Base-by-base conservation (phyloP, 1,284 basidiomycete species). In the Kwoniella shivajii region DNA sequence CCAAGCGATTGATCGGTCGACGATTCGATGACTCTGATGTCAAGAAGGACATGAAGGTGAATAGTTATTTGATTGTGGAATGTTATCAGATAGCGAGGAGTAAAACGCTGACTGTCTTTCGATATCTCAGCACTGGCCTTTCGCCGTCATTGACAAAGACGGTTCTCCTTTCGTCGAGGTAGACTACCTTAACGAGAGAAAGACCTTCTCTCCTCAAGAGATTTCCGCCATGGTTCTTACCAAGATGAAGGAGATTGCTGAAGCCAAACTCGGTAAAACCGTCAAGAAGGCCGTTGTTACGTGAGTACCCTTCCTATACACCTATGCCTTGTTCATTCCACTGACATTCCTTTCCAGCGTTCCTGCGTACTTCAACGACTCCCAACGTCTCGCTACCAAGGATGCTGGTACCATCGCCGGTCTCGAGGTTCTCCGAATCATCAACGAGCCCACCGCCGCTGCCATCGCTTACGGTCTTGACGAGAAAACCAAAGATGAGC, bases 161-260 rank as follows among this genome's bases (percentile, higher is more conserved):
- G 83, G 83, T 63, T 81, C 81, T 53, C 83, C 83, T 58, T 80
- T 80, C 78, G 80, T 84, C 67, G 69, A 82, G 78, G 84, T 85
- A 68, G 79, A 82, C 64, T 85, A 85, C 81, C 80, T 82, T 64
- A 78, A 78, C 63, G 83, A 85, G 80, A 79, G 74, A 66, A 85
- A 84, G 82, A 78, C 79, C 60, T 85, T 85, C 79, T 89, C 91
- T 24, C 92, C 93, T 38, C 92, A 97, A 78, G 94, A 98, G 81
- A 87, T 99, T 72, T 97, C 93, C 3, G 93, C 95, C 59, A 99
- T 99, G 94, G 85, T 99, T 66, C 85, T 97, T 59, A 81, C 86
- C 67, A 98, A 98, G 85, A 98, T 98, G 95, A 93, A 91, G 84
- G 95, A 98, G 83, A 92, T 87, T 56, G 94, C 94, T 45, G 95